Conservation (phyloP, 345 rosid genomes). For the Eucalyptus sp. region DNA sequence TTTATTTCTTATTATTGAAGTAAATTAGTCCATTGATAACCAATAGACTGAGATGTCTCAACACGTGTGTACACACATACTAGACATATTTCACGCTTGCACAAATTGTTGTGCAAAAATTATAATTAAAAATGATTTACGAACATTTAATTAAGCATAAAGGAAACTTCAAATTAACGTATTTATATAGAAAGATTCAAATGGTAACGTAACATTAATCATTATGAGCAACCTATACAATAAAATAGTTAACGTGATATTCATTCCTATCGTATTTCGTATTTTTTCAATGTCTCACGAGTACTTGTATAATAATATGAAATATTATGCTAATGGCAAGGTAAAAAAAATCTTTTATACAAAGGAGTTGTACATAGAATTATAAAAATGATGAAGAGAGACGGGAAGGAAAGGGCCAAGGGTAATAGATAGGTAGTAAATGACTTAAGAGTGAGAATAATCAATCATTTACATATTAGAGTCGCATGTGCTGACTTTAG, state of each 20-base stretch:
- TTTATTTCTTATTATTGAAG: not conserved
- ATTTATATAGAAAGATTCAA: not conserved
- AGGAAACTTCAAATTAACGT: not conserved
- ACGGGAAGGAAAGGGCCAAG: not conserved
- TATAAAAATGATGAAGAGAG: not conserved
- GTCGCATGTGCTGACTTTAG: not conserved
- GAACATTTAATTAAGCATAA: not conserved
- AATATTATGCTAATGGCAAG: not conserved
- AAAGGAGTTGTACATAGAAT: not conserved
- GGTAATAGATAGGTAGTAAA: not conserved
- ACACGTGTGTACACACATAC: not conserved
- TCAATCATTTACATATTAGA: not conserved
- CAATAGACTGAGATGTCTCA: not conserved
- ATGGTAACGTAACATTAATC: not conserved
- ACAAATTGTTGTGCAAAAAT: not conserved
- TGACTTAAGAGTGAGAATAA: not conserved
- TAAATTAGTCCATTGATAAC: not conserved
- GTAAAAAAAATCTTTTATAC: not conserved
- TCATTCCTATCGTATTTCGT: not conserved
- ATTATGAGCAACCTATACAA: not conserved
- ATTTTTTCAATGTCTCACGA: not conserved
- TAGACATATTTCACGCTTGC: not conserved
- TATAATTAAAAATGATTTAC: not conserved
- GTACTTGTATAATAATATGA: not conserved
- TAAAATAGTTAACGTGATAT: not conserved